Evolutionary conservation across 2,329 filamentous ascomycete species (phyloP), one percentile per base, ranked within the genome.

Genomic region (Pseudogymnoascus pannorum): DNA sequence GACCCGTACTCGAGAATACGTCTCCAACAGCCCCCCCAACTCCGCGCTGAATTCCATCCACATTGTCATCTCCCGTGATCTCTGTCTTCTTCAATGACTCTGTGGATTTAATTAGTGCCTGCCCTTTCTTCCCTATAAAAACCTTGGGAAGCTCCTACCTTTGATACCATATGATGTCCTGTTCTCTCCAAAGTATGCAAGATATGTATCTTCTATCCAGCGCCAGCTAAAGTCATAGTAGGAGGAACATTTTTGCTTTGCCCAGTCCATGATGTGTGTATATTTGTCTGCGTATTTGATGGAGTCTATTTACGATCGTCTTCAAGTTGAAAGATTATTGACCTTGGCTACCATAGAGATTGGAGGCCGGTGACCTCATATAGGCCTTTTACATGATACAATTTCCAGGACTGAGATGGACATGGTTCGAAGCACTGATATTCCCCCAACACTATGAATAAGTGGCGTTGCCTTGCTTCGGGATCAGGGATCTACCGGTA

Each of bases 151-250:
- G 12, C 8, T 58, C 14, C 12, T 51, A 69, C 69, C 68, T 67
- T 71, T 71, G 2, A 67, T 59, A 9, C 66, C 67, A 38, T 70
- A 71, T 0, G 65, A 66, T 4, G 68, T 65, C 11, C 68, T 58
- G 38, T 71, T 71, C 61, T 71, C 66, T 0, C 69, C 68, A 61
- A 70, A 70, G 40, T 64, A 70, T 35, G 64, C 63, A 29, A 70
- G 62, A 51, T 71, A 71, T 3, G 67, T 71, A 57, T 70, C 67
- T 54, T 71, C 69, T 11, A 70, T 61, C 68, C 68, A 71, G 9
- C 62, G 64, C 65, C 62, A 64, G 7, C 62, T 60, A 12, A 62
- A 60, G 8, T 71, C 68, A 18, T 65, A 67, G 48, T 68, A 71
- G 6, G 38, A 26, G 22, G 20, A 42, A 18, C n/a, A 60, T 29